Evolutionary conservation across 2,329 filamentous ascomycete species (phyloP), one percentile per base, ranked within the genome.

Genomic region (Tolypocladium tropicale): DNA sequence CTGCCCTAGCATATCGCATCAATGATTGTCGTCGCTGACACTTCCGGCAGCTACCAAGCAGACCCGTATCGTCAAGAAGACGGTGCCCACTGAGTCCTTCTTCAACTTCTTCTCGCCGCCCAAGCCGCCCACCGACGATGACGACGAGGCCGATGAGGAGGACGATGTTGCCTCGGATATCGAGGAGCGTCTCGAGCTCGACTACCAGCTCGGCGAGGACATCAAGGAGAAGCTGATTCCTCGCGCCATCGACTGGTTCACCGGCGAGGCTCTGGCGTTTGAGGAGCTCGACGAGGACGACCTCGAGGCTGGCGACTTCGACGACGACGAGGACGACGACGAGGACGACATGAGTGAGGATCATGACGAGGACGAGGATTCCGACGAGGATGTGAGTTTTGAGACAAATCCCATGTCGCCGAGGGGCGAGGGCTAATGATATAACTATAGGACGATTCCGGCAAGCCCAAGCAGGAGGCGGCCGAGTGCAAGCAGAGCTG

Each of bases 161-260:
- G 87, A 84, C 37, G 87, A 93, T 63, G 85, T 88, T 58, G 85
- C 88, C 55, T 88, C 86, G 53, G 94, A 99, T 71, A 95, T 99
- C 54, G 94, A 99, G 79, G 92, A 96, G 76, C 92, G 94, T 61
- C 84, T 99, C 56, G 94, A 99, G 78, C 86, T 99, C 54, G 94
- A 99, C 76, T 99, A 97, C 75, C 93, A 97, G 77, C 85, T 99
- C 49, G 94, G 94, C 63, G 94, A 99, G 79, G 94, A 99, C 70
- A 96, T 99, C 78, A 99, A 99, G 80, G 94, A 99, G 83, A 99
- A 99, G 80, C 83, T 99, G 62, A 99, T 99, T 65, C 94, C 94
- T 62, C 91, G 93, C 64, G 94, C 95, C 57, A 94, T 99, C 67
- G 94, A 99, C 76, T 99, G 94, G 94, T 99, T 99, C 74, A 99